Percentiles rank a stretch among this genome's conserved stretches.
These are phyloP conservation scores for Aspergillus fischeri DNA, from an alignment of 2,329 filamentous ascomycete species.

Conservation along the genomic window DNA sequence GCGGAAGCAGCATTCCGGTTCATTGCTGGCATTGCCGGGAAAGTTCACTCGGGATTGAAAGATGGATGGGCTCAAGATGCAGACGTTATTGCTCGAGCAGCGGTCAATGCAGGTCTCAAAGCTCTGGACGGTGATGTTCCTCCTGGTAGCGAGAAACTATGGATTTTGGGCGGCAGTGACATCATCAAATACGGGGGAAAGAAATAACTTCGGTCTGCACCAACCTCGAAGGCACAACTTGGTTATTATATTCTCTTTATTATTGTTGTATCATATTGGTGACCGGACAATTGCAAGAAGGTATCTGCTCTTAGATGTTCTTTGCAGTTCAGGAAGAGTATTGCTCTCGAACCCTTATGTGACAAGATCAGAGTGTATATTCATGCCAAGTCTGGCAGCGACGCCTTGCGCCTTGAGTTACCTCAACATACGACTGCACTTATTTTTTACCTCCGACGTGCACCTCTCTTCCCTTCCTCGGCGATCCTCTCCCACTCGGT, in stretches of 20 bases:
- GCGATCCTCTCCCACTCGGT: conserved; percentile 36
- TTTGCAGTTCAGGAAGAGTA: not conserved
- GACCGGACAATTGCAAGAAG: not conserved
- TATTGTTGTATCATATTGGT: not conserved
- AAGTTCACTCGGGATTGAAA: conserved; percentile 51
- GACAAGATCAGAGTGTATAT: not conserved
- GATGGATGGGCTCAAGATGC: conserved; percentile 71
- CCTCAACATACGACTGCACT: not conserved
- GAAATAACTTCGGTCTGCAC: conserved; percentile 5
- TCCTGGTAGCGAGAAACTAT: conserved; percentile 38
- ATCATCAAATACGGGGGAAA: conserved; percentile 29
- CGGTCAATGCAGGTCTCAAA: conserved; percentile 36
- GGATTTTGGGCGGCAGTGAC: conserved; percentile 34
- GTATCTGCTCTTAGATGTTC: not conserved
- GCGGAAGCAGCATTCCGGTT: conserved; percentile 55
- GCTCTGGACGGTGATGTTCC: conserved; percentile 39
- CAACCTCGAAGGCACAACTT: not conserved
- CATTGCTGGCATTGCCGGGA: conserved; percentile 54
- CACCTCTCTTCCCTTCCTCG: conserved; percentile 32
- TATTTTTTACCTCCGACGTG: conserved; percentile 2
- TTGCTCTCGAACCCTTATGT: not conserved
- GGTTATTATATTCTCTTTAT: not conserved
- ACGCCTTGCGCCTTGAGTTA: not conserved
- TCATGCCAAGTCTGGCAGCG: not conserved
- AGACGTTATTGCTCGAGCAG: conserved; percentile 58